Percentiles rank a stretch among this genome's conserved stretches.
These are phyloP conservation scores for Myxozyma mucilagina DNA, from an alignment of 805 yeast genomes.

Conservation along the genomic window DNA sequence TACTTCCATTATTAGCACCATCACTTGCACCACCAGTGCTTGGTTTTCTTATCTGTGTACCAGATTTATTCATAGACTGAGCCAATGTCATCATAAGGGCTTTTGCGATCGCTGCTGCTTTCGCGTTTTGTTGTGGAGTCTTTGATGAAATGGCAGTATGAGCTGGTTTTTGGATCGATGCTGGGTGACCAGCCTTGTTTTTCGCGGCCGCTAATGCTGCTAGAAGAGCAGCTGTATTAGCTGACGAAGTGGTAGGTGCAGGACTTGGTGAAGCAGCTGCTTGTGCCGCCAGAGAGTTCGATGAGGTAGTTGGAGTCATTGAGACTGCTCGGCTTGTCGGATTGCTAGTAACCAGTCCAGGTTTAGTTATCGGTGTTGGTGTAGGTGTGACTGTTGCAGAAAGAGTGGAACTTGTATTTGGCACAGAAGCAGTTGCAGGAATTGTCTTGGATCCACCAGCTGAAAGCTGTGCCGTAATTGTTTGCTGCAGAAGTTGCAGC, in stretches of 20 bases:
- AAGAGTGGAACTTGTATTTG: conserved; percentile 1
- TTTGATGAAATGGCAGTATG: not conserved
- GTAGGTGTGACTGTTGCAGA: not conserved
- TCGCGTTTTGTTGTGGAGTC: conserved; percentile 21
- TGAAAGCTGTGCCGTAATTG: conserved; percentile 74
- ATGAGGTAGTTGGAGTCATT: not conserved
- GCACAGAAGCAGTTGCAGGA: conserved; percentile 1
- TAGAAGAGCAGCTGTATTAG: not conserved
- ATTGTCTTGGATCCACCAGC: conserved; percentile 41
- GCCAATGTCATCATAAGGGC: conserved; percentile 31
- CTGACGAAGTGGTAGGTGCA: not conserved
- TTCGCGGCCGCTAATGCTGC: conserved; percentile 7
- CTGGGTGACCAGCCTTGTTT: not conserved
- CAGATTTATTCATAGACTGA: conserved; percentile 15
- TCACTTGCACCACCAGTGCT: not conserved
- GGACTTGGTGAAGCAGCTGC: not conserved
- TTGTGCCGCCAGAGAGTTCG: not conserved
- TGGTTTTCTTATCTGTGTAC: not conserved
- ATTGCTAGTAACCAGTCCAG: not conserved
- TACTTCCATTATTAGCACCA: not conserved
- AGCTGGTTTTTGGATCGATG: not conserved
- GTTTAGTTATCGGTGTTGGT: not conserved
- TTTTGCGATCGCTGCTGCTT: conserved; percentile 32
- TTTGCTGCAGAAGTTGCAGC: conserved; percentile 80
- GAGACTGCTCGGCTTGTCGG: not conserved